These are phyloP conservation scores for Lentinula raphanica DNA, from an alignment of 768 basidiomycete species.

Conservation along the genomic window DNA sequence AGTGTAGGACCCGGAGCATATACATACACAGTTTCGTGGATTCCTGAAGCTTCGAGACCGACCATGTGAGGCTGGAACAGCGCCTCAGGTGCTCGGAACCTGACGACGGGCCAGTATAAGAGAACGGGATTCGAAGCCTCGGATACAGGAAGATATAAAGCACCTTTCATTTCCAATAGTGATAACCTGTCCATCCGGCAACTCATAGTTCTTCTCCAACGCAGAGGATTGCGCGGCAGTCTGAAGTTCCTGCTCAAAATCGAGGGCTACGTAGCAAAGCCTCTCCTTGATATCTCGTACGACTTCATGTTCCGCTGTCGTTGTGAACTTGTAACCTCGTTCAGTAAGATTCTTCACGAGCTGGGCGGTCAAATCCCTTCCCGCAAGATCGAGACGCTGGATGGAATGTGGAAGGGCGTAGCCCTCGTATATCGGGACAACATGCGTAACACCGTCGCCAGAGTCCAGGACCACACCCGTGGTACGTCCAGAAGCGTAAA, in stretches of 20 bases:
- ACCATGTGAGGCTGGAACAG: slow-evolving; percentile 68
- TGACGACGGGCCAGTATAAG: background rate
- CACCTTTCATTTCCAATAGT: slow-evolving; percentile 66
- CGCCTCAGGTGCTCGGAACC: slow-evolving; percentile 63
- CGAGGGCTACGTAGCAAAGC: slow-evolving; percentile 71
- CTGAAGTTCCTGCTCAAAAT: slow-evolving; percentile 74
- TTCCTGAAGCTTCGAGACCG: slow-evolving; percentile 63
- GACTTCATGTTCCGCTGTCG: slow-evolving; percentile 65
- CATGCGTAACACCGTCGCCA: slow-evolving; percentile 94
- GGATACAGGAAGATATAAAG: too few species aligned
- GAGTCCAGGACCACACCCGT: slow-evolving; percentile 95
- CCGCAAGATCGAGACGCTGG: slow-evolving; percentile 85
- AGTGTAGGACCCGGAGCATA: background rate
- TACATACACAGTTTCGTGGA: slow-evolving; percentile 37
- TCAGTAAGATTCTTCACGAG: slow-evolving; percentile 59
- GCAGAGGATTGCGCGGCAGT: slow-evolving; percentile 66
- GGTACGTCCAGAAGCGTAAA: slow-evolving; percentile 89
- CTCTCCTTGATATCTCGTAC: slow-evolving; percentile 79
- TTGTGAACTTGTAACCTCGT: slow-evolving; percentile 70
- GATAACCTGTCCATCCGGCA: slow-evolving; percentile 69
- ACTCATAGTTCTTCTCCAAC: slow-evolving; percentile 70
- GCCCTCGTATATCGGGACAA: slow-evolving; percentile 94
- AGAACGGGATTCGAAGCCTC: too few species aligned
- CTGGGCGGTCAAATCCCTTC: slow-evolving; percentile 85
- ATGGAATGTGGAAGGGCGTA: slow-evolving; percentile 92